Base-by-base conservation (phyloP, 768 basidiomycete genomes). In the Wakefieldia striispora region DNA sequence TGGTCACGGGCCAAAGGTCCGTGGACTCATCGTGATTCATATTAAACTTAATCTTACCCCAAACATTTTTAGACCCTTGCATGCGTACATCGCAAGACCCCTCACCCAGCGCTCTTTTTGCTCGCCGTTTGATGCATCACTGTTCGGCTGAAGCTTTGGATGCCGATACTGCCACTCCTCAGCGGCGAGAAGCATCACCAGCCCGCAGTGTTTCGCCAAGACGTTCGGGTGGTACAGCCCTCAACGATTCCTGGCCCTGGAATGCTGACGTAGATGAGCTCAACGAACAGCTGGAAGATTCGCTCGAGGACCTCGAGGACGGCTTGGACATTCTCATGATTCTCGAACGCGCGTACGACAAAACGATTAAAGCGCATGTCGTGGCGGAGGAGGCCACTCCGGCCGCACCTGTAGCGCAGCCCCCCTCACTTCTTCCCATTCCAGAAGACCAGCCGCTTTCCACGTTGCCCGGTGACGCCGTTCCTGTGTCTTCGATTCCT, bases 91-190 rank as follows among this genome's bases (percentile, higher is more conserved):
- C 79, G 12, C 44, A 65, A 21, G 70, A 70, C 19, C 69, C 70
- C 24, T 72, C 76, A 13, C 65, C 78, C 1, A 73, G 72, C 43
- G 77, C 86, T 0, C 72, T 87, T 6, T 88, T 88, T 53, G 88
- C 89, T 2, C 75, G 84, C 17, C 76, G 90, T 29, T 74, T 95
- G 26, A 95, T 95, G 86, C 91, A 95, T 63, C 88, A 80, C 52
- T 90, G 85, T 56, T 82, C 86, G 1, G 77, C 79, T 14, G 86
- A 88, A 59, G 71, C 68, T 0, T 46, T 55, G 2, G 56, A 64
- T 5, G 54, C 45, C 0, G 54, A 62, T 23, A 20, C 43, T 8
- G 36, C 41, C 20, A 11, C 41, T 19, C 43, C 55, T 4, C 56
- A 31, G 19, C 53, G 47, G 13, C 59, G 68, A 9, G 63, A 62